Evolutionary conservation across 352 stramenopile genomes (phyloP).

Genomic region (Globisporangium acanthophoron): DNA sequence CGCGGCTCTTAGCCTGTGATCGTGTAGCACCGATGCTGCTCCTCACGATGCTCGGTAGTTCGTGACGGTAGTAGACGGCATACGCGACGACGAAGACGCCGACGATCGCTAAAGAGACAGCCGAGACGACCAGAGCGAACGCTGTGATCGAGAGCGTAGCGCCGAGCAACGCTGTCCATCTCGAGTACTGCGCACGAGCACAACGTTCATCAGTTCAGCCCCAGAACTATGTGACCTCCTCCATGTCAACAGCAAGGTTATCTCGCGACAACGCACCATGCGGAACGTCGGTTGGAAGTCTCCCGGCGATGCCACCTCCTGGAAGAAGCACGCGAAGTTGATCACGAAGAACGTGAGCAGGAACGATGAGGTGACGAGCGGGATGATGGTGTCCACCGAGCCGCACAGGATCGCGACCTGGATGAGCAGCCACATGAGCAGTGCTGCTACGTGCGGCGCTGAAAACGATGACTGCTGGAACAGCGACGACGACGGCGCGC

Average conservation of each 20-base stretch:
- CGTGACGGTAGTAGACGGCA: slow-evolving; percentile 22
- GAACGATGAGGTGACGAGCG: slow-evolving; percentile 35
- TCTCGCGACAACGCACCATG: slow-evolving; percentile 23
- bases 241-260: too few relatives aligned
- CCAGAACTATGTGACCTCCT: background rate
- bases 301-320: slow-evolving; percentile 32
- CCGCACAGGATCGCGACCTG: slow-evolving; percentile 31
- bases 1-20: background rate
- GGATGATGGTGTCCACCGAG: slow-evolving; percentile 33
- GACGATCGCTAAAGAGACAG: slow-evolving; percentile 24
- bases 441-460: background rate
- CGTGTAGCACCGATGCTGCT: background rate
- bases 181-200: slow-evolving; percentile 29
- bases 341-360: slow-evolving; percentile 41
- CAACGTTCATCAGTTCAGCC: background rate
- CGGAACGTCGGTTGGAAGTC: slow-evolving; percentile 32
- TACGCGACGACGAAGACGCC: slow-evolving; percentile 18
- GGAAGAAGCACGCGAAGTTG: slow-evolving; percentile 54
- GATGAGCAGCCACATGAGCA: slow-evolving; percentile 26
- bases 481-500: background rate
- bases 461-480: background rate
- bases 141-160: slow-evolving; percentile 32
- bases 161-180: slow-evolving; percentile 40
- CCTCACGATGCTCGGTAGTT: slow-evolving; percentile 17
- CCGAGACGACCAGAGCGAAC: slow-evolving; percentile 45